These are phyloP conservation scores for Suhomyces kunorum DNA, from an alignment of 1,139 yeast genomes.

Conservation along the genomic window DNA sequence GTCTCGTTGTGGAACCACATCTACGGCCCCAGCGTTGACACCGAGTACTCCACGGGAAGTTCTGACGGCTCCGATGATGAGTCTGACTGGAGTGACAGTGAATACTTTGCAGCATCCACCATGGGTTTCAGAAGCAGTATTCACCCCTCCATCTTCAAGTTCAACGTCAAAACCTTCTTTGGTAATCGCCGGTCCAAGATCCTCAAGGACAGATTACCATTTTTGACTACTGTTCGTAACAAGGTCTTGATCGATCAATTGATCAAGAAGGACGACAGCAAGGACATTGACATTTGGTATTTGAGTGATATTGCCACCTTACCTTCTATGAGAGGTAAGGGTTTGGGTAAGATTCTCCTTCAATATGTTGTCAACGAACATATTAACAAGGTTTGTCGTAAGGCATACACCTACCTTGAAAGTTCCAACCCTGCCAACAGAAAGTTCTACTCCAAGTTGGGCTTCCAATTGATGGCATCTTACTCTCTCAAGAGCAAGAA, in stretches of 20 bases:
- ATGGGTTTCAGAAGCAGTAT: slow-evolving; percentile 24
- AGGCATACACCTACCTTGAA: slow-evolving; percentile 40
- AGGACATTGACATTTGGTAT: slow-evolving; percentile 34
- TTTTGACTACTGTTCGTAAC: slow-evolving; percentile 36
- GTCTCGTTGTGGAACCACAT: slow-evolving; percentile 43
- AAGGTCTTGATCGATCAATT: slow-evolving; percentile 22
- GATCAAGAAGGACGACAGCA: slow-evolving; percentile 15
- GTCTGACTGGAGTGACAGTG: slow-evolving; percentile 19
- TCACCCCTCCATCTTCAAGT: slow-evolving; percentile 35
- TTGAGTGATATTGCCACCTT: slow-evolving; percentile 43
- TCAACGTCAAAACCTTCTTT: slow-evolving; percentile 35
- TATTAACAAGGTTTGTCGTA: slow-evolving; percentile 14
- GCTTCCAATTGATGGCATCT: slow-evolving; percentile 47
- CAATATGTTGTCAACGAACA: slow-evolving; percentile 26
- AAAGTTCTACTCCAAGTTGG: slow-evolving; percentile 49
- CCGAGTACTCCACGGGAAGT: slow-evolving; percentile 21
- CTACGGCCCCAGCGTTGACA: slow-evolving; percentile 26
- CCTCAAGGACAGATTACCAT: slow-evolving; percentile 37
- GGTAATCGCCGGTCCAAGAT: slow-evolving; percentile 40
- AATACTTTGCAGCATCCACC: slow-evolving; percentile 20
- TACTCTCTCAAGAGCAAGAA: slow-evolving; percentile 39
- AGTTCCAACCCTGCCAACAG: slow-evolving; percentile 54
- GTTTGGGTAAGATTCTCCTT: slow-evolving; percentile 38
- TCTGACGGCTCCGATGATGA: slow-evolving; percentile 17
- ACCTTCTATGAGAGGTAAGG: slow-evolving; percentile 44